Evolutionary conservation across 2,329 filamentous ascomycete genomes (phyloP).

Genomic region (Paecilomyces variotii): DNA sequence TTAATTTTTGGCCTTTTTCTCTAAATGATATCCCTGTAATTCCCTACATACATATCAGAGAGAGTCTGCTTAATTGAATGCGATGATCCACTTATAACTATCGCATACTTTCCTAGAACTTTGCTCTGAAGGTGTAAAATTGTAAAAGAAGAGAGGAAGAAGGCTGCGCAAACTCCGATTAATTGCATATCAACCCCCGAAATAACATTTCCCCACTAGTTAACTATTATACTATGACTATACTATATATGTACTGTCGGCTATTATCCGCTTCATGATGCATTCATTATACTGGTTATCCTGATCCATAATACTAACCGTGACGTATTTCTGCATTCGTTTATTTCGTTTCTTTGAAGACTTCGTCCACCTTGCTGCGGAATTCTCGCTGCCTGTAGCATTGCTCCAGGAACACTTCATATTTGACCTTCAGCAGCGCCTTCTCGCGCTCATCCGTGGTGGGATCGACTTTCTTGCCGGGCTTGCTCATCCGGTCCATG

Average conservation of each 20-base stretch:
- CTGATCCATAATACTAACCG: background rate
- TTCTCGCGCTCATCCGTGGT: slow-evolving; percentile 65
- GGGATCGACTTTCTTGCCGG: slow-evolving; percentile 74
- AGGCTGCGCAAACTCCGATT: background rate
- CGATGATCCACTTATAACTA: too few species aligned
- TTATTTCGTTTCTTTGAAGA: slow-evolving; percentile 36
- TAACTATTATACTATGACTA: background rate
- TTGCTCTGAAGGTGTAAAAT: background rate
- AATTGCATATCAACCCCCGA: background rate
- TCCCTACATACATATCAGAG: too few species aligned
- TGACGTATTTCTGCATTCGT: background rate
- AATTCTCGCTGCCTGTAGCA: slow-evolving; percentile 79
- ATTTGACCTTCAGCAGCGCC: slow-evolving; percentile 77
- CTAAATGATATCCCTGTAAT: too few species aligned
- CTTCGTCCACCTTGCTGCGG: slow-evolving; percentile 66
- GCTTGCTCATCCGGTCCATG: slow-evolving; percentile 96
- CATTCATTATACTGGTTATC: background rate
- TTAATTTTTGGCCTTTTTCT: too few species aligned
- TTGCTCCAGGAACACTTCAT: slow-evolving; percentile 91
- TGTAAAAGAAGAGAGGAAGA: background rate
- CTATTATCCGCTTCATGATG: background rate
- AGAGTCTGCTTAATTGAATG: too few species aligned
- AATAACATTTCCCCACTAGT: background rate
- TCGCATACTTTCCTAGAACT: too few species aligned
- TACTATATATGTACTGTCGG: background rate